Percentiles rank a stretch among this genome's conserved stretches.
Conservation (phyloP, 805 yeast species). For the Spathaspora girioi region DNA sequence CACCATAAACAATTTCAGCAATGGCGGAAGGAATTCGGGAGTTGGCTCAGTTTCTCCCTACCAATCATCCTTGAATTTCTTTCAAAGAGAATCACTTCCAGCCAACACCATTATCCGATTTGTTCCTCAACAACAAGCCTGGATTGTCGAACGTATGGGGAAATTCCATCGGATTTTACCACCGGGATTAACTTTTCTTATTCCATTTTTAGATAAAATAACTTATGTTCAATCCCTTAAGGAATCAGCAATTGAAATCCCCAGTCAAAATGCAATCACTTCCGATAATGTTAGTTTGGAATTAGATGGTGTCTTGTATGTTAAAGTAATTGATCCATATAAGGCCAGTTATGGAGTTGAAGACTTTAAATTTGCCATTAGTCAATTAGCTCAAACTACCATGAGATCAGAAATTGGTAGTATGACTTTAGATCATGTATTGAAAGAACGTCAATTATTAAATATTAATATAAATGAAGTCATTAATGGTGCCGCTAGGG, state of each 20-base stretch:
- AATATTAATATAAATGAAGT: constrained; percentile 73
- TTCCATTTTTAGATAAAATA: constrained; percentile 73
- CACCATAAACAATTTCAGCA: background rate
- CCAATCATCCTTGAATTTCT: constrained; percentile 39
- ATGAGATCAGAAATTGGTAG: constrained; percentile 90
- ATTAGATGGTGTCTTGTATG: constrained; percentile 79
- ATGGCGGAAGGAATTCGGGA: background rate
- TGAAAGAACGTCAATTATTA: constrained; percentile 70
- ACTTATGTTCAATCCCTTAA: constrained; percentile 80
- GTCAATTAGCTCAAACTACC: constrained; percentile 85
- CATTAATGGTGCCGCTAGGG: constrained; percentile 78
- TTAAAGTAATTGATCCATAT: constrained; percentile 75
- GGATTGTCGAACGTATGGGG: constrained; percentile 92
- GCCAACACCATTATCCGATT: constrained; percentile 70
- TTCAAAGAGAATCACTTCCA: constrained; percentile 61
- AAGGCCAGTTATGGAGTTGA: constrained; percentile 88
- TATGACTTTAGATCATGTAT: constrained; percentile 71
- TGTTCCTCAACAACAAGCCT: constrained; percentile 88
- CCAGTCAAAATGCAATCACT: constrained; percentile 80
- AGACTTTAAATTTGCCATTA: constrained; percentile 79
- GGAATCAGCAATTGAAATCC: constrained; percentile 82
- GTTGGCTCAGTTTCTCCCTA: background rate
- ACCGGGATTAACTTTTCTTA: constrained; percentile 73
- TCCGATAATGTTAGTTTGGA: constrained; percentile 82
- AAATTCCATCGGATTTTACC: constrained; percentile 61